Evolutionary conservation across 192 early-diverging fungal species (phyloP).

Genomic region (Backusella tuberculispora): DNA sequence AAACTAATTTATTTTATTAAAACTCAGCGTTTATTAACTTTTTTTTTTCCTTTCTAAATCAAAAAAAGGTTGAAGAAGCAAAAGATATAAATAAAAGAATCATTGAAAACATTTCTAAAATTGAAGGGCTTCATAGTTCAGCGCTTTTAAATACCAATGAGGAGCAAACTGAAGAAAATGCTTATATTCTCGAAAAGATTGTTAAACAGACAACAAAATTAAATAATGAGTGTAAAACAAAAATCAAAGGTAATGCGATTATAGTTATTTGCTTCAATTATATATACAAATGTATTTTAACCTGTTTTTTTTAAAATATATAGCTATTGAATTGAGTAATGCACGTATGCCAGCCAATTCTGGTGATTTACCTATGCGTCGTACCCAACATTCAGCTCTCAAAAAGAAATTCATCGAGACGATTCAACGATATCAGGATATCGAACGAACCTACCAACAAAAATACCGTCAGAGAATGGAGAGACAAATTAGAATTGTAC

Average conservation of each 20-base stretch:
- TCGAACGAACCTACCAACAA: conserved; percentile 79
- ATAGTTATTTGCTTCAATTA: background rate
- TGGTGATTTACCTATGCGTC: conserved; percentile 43
- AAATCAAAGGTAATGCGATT: conserved; percentile 53
- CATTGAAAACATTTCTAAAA: conserved; percentile 37
- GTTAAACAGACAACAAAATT: conserved; percentile 35
- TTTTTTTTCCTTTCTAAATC: background rate
- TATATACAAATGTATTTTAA: background rate
- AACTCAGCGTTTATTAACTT: background rate
- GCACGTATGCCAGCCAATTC: conserved; percentile 36
- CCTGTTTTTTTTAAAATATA: background rate
- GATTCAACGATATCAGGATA: conserved; percentile 77
- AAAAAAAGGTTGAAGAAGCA: conserved; percentile 36
- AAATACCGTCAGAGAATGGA: conserved; percentile 86
- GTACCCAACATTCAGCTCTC: conserved; percentile 50
- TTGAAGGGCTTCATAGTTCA: conserved; percentile 43
- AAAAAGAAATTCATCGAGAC: conserved; percentile 66
- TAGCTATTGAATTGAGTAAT: conserved; percentile 44
- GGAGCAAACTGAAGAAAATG: conserved; percentile 37
- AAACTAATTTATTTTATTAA: background rate
- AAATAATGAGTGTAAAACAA: conserved; percentile 51
- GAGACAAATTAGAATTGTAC: conserved; percentile 84
- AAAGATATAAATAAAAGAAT: conserved; percentile 39
- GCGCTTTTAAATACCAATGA: conserved; percentile 43
- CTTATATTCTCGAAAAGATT: conserved; percentile 33